These are phyloP conservation scores for Fusarium palustre DNA, from an alignment of 2,329 filamentous ascomycete species.

Conservation along the genomic window DNA sequence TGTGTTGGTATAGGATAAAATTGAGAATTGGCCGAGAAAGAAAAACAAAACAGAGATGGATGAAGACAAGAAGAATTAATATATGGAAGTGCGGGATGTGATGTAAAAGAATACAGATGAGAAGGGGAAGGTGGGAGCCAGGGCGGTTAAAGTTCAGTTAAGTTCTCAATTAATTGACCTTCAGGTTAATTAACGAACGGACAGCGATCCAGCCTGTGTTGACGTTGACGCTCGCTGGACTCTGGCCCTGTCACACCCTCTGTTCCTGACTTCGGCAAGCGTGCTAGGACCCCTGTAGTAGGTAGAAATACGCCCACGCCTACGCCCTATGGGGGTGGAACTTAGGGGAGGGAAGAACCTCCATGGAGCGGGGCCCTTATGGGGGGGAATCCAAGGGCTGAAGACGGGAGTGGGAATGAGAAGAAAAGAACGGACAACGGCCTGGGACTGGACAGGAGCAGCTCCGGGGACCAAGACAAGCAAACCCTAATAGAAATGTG, in stretches of 20 bases:
- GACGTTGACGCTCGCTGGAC: conserved; percentile 26
- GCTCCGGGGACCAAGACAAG: conserved; percentile 7
- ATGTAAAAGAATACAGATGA: conserved; percentile 30
- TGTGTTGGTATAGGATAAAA: conserved; percentile 4
- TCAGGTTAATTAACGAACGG: conserved; percentile 15
- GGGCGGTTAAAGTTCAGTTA: conserved; percentile 27
- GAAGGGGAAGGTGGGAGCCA: conserved; percentile 26
- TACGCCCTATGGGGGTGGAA: conserved; percentile 19
- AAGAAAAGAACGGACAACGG: background rate
- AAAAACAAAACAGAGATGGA: conserved; percentile 1
- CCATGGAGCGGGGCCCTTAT: background rate
- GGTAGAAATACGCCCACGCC: no score
- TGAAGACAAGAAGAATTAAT: conserved; percentile 1
- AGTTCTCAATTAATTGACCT: conserved; percentile 13
- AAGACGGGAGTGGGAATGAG: conserved; percentile 5
- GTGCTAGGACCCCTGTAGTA: conserved; percentile 26
- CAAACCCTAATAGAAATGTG: conserved; percentile 10
- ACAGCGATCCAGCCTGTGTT: conserved; percentile 6
- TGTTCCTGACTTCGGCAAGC: conserved; percentile 37
- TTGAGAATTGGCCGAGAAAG: conserved; percentile 8
- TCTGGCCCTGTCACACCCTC: conserved; percentile 21
- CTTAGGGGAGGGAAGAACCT: background rate
- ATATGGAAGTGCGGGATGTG: conserved; percentile 24
- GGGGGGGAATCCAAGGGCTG: background rate
- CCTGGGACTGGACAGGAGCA: conserved; percentile 2